Percentiles rank a stretch among this genome's conserved stretches.
Conservation (phyloP, 225 moss, liverwort and hornwort species). For the Sphagnum contortum region DNA sequence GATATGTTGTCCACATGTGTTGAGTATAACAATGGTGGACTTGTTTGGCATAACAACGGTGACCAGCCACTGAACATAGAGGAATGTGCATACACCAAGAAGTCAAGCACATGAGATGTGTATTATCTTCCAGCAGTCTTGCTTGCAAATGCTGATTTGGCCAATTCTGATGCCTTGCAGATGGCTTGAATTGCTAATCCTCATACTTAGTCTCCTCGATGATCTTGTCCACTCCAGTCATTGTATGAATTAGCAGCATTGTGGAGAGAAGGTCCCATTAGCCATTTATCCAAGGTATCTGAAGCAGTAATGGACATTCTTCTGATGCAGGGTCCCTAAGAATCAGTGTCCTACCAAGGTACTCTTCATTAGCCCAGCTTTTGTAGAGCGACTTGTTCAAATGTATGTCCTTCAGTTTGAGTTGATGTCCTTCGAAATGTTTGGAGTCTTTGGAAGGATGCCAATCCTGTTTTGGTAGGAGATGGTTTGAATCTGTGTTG, state of each 20-base stretch:
- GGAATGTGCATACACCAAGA: conserved; percentile 90
- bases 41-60: conserved; percentile 92
- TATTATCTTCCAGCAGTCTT: conserved; percentile 95
- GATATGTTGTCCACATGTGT: conserved; percentile 90
- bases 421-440: no score
- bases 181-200: conserved; percentile 99
- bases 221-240: background rate
- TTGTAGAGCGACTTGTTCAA: no score
- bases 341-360: conserved; percentile 98
- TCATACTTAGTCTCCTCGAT: conserved; percentile 41
- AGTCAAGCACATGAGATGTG: conserved; percentile 88
- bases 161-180: conserved; percentile 94
- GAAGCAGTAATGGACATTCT: no score
- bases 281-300: no score
- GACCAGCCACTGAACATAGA: conserved; percentile 97
- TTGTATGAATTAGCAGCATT: no score
- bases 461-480: no score
- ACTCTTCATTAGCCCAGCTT: conserved; percentile 1
- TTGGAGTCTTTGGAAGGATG: no score
- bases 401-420: no score
- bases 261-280: no score
- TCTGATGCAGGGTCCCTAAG: conserved; percentile 76
- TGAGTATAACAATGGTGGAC: conserved; percentile 96
- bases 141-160: conserved; percentile 95
- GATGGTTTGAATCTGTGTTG: no score